Evolutionary conservation across 352 stramenopile genomes (phyloP).

Genomic region (Phytophthora boehmeriae): DNA sequence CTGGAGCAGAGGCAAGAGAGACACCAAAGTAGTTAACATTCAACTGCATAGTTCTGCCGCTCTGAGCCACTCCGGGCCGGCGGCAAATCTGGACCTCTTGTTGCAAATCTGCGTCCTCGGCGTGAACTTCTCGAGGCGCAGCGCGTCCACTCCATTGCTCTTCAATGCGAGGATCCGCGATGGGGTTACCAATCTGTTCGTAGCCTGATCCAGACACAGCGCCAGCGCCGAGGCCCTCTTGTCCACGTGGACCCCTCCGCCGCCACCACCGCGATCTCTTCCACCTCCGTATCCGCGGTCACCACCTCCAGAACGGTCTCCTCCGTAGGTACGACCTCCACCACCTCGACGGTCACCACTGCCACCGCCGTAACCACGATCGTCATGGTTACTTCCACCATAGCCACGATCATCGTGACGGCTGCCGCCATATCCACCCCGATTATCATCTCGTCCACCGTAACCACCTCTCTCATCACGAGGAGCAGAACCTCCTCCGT

Average conservation of each 20-base stretch:
- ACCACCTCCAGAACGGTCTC: constrained; percentile 36
- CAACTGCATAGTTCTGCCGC: constrained; percentile 41
- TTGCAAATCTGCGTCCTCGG: constrained; percentile 37
- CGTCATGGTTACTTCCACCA: constrained; percentile 6
- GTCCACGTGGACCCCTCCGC: constrained; percentile 26
- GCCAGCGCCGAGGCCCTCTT: constrained; percentile 41
- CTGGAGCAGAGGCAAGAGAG: constrained; percentile 38
- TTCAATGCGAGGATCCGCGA: constrained; percentile 47
- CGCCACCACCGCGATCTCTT: constrained; percentile 13
- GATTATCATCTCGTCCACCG: constrained; percentile 12
- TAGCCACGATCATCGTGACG: constrained; percentile 6
- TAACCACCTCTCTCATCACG: constrained; percentile 1
- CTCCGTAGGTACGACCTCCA: constrained; percentile 22
- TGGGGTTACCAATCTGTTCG: constrained; percentile 50
- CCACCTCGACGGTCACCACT: constrained; percentile 19
- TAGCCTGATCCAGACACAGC: constrained; percentile 44
- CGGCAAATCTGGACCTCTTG: constrained; percentile 44
- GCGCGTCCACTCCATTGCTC: constrained; percentile 48
- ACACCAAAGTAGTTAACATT: constrained; percentile 70
- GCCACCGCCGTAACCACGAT: constrained; percentile 16
- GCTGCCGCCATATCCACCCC: constrained; percentile 4
- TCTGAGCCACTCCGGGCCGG: constrained; percentile 37
- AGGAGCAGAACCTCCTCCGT: constrained; percentile 14
- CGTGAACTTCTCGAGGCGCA: constrained; percentile 30
- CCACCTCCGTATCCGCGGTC: constrained; percentile 7